These are phyloP conservation scores for Penicillium bovifimosum DNA, from an alignment of 495 filamentous ascomycete genomes.

Conservation along the genomic window DNA sequence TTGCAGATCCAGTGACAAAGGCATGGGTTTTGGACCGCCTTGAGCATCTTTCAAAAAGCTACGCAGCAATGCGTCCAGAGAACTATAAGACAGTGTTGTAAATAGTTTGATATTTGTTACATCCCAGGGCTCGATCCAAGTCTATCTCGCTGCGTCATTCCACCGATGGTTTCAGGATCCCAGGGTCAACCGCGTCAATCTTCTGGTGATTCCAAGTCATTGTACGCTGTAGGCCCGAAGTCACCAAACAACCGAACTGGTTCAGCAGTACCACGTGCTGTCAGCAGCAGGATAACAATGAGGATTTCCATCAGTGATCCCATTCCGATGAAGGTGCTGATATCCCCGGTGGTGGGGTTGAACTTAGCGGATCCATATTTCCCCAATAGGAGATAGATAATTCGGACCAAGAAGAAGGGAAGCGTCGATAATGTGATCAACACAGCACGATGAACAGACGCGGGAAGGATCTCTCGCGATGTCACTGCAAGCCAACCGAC, in stretches of 20 bases:
- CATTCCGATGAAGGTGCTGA: conserved; percentile 24
- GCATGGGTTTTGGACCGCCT: conserved; percentile 26
- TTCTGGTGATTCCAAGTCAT: conserved; percentile 5
- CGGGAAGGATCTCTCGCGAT: conserved; percentile 19
- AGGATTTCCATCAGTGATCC: conserved; percentile 31
- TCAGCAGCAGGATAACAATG: conserved; percentile 16
- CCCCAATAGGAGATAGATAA: conserved; percentile 23
- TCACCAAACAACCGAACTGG: conserved; percentile 11
- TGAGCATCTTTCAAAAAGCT: conserved; percentile 24
- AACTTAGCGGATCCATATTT: conserved; percentile 23
- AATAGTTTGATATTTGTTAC: no score
- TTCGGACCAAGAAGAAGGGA: conserved; percentile 25
- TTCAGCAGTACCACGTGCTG: conserved; percentile 23
- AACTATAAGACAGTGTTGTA: conserved; percentile 10
- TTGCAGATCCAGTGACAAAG: conserved; percentile 23
- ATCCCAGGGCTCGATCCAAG: not conserved
- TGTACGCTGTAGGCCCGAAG: not conserved
- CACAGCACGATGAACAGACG: conserved; percentile 18
- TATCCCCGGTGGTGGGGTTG: conserved; percentile 17
- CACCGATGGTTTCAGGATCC: not conserved
- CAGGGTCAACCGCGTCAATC: not conserved
- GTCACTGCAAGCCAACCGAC: conserved; percentile 20
- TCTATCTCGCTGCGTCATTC: not conserved
- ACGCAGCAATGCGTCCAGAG: conserved; percentile 22
- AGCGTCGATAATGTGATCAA: conserved; percentile 16